These are phyloP conservation scores for Colletotrichum siamense DNA, from an alignment of 2,329 filamentous ascomycete genomes.

Conservation along the genomic window DNA sequence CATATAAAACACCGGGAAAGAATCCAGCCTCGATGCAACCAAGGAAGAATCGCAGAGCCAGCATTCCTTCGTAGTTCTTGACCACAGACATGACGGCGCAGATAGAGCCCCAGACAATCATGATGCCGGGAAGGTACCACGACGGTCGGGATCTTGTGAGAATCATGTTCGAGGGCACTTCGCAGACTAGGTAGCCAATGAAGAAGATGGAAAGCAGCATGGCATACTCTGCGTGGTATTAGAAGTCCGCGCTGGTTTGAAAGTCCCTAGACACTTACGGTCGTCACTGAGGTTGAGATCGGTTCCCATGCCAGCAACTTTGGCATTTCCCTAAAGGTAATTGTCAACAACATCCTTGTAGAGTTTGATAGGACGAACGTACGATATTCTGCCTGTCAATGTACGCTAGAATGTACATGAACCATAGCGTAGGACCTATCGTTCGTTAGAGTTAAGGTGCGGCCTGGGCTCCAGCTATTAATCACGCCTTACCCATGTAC, in stretches of 20 bases:
- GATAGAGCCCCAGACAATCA: conserved; percentile 57
- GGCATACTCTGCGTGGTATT: conserved; percentile 42
- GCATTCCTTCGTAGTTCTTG: conserved; percentile 47
- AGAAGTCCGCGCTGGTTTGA: not conserved
- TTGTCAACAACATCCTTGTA: not conserved
- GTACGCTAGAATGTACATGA: conserved; percentile 35
- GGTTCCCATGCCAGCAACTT: conserved; percentile 52
- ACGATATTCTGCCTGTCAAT: conserved; percentile 26
- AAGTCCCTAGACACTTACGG: not conserved
- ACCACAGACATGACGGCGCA: conserved; percentile 53
- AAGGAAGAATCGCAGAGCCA: conserved; percentile 43
- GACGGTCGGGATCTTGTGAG: conserved; percentile 52
- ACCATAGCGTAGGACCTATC: conserved; percentile 31
- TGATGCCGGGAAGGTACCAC: conserved; percentile 52
- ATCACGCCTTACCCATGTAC: conserved; percentile 22
- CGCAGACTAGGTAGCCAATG: conserved; percentile 55
- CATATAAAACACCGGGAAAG: conserved; percentile 48
- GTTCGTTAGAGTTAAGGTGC: not conserved
- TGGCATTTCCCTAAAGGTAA: conserved; percentile 46
- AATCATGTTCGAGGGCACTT: conserved; percentile 58
- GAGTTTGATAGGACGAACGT: not conserved
- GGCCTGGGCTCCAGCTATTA: too few species aligned
- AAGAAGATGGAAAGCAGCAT: conserved; percentile 59
- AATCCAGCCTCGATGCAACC: conserved; percentile 39
- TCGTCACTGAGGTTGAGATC: conserved; percentile 49